A percentile compares a stretch with the other conserved stretches of the same genome.
Conservation (phyloP, 306 rosid genomes). For the Begonia masoniana region DNA sequence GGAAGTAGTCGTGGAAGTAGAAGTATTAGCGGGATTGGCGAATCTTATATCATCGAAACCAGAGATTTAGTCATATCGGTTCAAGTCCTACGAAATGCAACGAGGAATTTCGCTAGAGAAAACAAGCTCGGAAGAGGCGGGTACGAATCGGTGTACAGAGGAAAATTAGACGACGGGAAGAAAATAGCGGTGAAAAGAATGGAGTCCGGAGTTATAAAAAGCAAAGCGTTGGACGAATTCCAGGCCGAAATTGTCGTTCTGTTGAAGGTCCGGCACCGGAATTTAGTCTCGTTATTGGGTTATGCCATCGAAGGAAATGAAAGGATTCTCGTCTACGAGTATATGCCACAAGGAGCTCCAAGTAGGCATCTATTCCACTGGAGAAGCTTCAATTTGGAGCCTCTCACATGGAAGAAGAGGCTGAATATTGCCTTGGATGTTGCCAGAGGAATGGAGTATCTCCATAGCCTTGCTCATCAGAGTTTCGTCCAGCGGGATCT, state of each 20-base stretch:
- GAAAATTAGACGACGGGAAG: slow-evolving; percentile 93
- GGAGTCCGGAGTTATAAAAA: slow-evolving; percentile 72
- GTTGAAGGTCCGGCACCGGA: slow-evolving; percentile 93
- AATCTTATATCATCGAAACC: slow-evolving; percentile 76
- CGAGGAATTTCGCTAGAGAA: slow-evolving; percentile 81
- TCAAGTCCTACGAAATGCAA: slow-evolving; percentile 77
- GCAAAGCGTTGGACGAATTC: slow-evolving; percentile 84
- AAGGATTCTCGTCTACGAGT: slow-evolving; percentile 80
- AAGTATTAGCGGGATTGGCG: slow-evolving; percentile 49
- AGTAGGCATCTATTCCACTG: no score
- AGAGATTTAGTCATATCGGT: slow-evolving; percentile 86
- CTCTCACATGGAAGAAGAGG: no score
- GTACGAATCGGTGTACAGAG: slow-evolving; percentile 87
- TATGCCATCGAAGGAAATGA: slow-evolving; percentile 66
- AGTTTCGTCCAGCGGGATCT: slow-evolving; percentile 99
- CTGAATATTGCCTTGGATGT: no score
- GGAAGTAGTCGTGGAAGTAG: slow-evolving; percentile 62
- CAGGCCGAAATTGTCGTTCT: slow-evolving; percentile 92
- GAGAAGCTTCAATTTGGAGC: no score
- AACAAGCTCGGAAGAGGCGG: slow-evolving; percentile 98
- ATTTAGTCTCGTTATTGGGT: slow-evolving; percentile 86
- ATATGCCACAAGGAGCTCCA: no score
- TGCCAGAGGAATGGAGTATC: no score
- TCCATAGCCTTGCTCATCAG: slow-evolving; percentile 76
- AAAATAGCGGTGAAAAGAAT: slow-evolving; percentile 87